Conservation (phyloP, 2,329 filamentous ascomycete species). For the Colletotrichum endophyticum region DNA sequence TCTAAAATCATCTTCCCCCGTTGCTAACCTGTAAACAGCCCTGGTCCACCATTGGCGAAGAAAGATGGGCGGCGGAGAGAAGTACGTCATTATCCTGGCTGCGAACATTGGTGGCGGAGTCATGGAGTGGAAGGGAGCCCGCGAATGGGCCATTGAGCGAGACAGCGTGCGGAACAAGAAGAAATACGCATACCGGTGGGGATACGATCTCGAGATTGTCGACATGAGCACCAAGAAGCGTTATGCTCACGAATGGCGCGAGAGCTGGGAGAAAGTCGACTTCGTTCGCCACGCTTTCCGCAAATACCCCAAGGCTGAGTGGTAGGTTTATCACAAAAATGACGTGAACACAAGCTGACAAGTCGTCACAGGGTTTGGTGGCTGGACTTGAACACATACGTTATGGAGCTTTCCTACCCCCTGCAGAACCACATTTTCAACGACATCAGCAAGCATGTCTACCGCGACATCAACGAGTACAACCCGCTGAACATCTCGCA, state of each 20-base stretch:
- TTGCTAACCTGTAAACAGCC: constrained; percentile 42
- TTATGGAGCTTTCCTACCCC: constrained; percentile 95
- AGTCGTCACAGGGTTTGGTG: constrained; percentile 85
- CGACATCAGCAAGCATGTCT: constrained; percentile 73
- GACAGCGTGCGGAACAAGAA: constrained; percentile 96
- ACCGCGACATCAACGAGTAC: constrained; percentile 95
- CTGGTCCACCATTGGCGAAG: constrained; percentile 71
- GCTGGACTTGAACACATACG: constrained; percentile 95
- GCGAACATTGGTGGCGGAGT: constrained; percentile 96
- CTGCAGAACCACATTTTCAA: constrained; percentile 92
- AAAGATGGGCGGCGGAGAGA: constrained; percentile 82
- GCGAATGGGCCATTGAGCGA: constrained; percentile 97
- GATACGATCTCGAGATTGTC: constrained; percentile 93
- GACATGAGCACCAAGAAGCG: constrained; percentile 99
- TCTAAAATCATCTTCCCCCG: not conserved
- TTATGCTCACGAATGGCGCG: constrained; percentile 98
- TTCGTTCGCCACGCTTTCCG: constrained; percentile 85
- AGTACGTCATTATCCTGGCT: constrained; percentile 90
- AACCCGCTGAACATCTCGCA: constrained; percentile 95
- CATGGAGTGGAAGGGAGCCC: constrained; percentile 98
- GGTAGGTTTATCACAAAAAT: constrained; percentile 63
- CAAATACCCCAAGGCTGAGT: constrained; percentile 96
- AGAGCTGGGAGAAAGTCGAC: constrained; percentile 99
- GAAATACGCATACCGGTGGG: constrained; percentile 85
- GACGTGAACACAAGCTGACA: not conserved